phyloP scores from a whole-genome alignment of 257 asterid genomes.

The Fraxinus cuspidata region DNA sequence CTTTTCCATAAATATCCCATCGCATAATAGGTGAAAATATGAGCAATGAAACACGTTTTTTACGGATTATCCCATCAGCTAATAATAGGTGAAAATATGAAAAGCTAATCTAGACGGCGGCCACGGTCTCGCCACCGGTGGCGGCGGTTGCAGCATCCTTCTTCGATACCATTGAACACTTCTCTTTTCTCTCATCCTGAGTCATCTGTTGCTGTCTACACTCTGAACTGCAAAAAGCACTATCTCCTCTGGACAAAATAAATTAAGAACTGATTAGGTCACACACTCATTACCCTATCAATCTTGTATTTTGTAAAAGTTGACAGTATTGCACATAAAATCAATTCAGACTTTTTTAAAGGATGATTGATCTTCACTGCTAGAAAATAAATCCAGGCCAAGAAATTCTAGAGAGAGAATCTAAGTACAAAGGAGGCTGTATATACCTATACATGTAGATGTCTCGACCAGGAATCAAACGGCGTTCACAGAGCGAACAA shows the following conservation, averaged over 20 bases:
- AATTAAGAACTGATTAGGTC: not conserved
- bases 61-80: not conserved
- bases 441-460: slow-evolving; percentile 83
- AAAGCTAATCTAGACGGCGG: slow-evolving; percentile 40
- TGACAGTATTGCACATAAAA: not conserved
- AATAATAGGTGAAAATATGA: not conserved
- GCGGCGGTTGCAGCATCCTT: slow-evolving; percentile 34
- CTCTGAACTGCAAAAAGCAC: slow-evolving; percentile 86
- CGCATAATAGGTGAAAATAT: slow-evolving; percentile 29
- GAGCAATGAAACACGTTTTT: not conserved
- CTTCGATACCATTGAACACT: slow-evolving; percentile 46
- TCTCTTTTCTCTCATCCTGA: slow-evolving; percentile 74
- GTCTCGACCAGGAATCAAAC: slow-evolving; percentile 69
- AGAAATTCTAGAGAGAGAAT: not conserved
- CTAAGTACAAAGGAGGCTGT: not conserved
- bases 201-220: slow-evolving; percentile 78
- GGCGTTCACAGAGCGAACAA: slow-evolving; percentile 73
- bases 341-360: not conserved
- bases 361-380: not conserved
- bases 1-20: slow-evolving; percentile 29
- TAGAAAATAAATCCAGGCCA: too few species aligned
- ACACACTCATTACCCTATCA: not conserved
- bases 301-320: not conserved
- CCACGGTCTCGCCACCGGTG: slow-evolving; percentile 43
- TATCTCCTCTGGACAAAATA: slow-evolving; percentile 68